Conservation (phyloP, 129 eudicot species). For the Pulicaria dysenterica region DNA sequence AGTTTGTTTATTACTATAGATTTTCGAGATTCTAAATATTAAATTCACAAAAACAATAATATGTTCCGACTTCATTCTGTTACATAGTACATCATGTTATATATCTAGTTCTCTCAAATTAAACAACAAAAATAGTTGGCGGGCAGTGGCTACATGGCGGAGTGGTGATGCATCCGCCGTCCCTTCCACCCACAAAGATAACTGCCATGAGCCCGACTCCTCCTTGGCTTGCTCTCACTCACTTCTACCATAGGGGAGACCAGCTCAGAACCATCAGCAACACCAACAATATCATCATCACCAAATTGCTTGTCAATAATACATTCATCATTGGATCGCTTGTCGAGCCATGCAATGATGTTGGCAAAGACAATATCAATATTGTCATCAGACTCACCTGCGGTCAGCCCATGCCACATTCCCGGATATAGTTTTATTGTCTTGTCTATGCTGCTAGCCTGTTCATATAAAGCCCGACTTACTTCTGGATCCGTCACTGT, state of each 20-base stretch:
- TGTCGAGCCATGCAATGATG: constrained; percentile 83
- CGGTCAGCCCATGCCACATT: constrained; percentile 95
- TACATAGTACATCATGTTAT: background rate
- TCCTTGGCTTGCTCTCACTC: constrained; percentile 28
- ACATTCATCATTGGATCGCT: constrained; percentile 41
- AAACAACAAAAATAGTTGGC: background rate
- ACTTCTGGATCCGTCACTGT: constrained; percentile 96
- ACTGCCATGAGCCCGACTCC: constrained; percentile 32
- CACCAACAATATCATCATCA: constrained; percentile 21
- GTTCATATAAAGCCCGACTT: constrained; percentile 75
- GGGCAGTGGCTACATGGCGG: constrained; percentile 48
- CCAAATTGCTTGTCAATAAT: constrained; percentile 10
- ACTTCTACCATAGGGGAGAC: constrained; percentile 29
- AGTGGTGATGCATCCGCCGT: constrained; percentile 62
- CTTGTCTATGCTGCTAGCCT: constrained; percentile 79
- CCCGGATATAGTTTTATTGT: constrained; percentile 85
- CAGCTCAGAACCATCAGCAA: constrained; percentile 20
- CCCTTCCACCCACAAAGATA: constrained; percentile 81
- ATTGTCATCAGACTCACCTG: constrained; percentile 86
- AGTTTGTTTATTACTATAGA: too few species aligned
- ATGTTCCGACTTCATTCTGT: constrained; percentile 8
- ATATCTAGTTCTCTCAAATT: constrained; percentile 2
- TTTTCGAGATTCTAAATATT: background rate
- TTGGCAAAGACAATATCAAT: constrained; percentile 70
- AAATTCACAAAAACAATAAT: background rate